These are phyloP conservation scores for Rutstroemia sydowiana DNA, from an alignment of 2,329 filamentous ascomycete species.

Conservation along the genomic window DNA sequence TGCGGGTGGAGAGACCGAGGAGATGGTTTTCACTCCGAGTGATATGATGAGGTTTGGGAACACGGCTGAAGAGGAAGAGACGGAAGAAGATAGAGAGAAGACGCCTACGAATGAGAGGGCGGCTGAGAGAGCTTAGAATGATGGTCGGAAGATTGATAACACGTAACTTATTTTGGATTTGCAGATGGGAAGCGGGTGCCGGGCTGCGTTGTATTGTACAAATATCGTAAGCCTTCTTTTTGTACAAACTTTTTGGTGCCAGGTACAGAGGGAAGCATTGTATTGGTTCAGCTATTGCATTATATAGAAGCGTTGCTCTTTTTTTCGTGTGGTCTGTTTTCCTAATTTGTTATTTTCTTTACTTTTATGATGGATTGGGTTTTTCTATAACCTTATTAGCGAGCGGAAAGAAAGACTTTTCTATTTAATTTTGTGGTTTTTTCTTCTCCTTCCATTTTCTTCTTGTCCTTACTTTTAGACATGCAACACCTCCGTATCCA, in stretches of 20 bases:
- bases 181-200: not conserved
- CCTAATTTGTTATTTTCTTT: no score
- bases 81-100: constrained; percentile 7
- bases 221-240: constrained; percentile 2
- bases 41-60: constrained; percentile 5
- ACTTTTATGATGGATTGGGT: no score
- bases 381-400: no score
- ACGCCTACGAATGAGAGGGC: constrained; percentile 8
- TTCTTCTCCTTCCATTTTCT: no score
- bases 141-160: not conserved
- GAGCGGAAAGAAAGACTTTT: no score
- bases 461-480: no score
- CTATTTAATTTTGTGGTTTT: no score
- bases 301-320: no score
- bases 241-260: not conserved
- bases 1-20: constrained; percentile 25
- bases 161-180: not conserved
- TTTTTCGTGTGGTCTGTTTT: no score
- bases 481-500: no score
- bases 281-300: no score
- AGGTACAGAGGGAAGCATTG: no score
- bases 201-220: constrained; percentile 1
- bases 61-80: not conserved
- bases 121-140: not conserved
- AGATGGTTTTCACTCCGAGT: constrained; percentile 20